Conservation (phyloP, 1,284 basidiomycete species). For the Ustilago bromivora region DNA sequence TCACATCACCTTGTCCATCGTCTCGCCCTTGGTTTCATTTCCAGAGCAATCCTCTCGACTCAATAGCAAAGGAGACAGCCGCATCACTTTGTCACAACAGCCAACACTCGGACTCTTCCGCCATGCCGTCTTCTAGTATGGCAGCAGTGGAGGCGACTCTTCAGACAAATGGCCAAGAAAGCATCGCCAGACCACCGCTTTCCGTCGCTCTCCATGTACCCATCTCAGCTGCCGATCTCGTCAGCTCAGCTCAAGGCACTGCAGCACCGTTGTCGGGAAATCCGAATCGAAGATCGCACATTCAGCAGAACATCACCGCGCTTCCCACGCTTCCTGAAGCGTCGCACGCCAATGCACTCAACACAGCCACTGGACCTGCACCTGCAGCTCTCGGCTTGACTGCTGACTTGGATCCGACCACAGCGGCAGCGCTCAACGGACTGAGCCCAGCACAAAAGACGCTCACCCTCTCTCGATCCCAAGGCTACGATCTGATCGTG, state of each 20-base stretch:
- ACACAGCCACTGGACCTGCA: conserved; percentile 55
- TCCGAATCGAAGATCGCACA: conserved; percentile 48
- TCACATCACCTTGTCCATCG: not conserved
- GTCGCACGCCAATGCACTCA: conserved; percentile 64
- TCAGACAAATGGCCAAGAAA: conserved; percentile 20
- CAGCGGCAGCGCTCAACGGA: conserved; percentile 50
- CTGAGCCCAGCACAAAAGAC: conserved; percentile 53
- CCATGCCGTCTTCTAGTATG: conserved; percentile 51
- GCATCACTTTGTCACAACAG: not conserved
- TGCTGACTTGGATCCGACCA: conserved; percentile 43
- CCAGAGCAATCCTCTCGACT: not conserved
- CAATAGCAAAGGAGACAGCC: not conserved
- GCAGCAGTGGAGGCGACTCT: conserved; percentile 51
- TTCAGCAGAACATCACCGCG: conserved; percentile 39
- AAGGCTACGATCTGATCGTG: conserved; percentile 76
- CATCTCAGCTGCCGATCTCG: conserved; percentile 29
- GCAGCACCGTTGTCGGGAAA: conserved; percentile 31
- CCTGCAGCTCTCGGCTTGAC: conserved; percentile 50
- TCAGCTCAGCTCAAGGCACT: conserved; percentile 27
- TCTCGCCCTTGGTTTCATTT: not conserved
- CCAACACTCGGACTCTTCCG: not conserved
- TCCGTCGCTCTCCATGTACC: conserved; percentile 45
- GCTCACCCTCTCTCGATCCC: conserved; percentile 51
- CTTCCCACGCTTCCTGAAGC: conserved; percentile 64
- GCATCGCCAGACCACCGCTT: conserved; percentile 32